These are phyloP conservation scores for Naganishia vishniacii DNA, from an alignment of 768 basidiomycete species.

Conservation along the genomic window DNA sequence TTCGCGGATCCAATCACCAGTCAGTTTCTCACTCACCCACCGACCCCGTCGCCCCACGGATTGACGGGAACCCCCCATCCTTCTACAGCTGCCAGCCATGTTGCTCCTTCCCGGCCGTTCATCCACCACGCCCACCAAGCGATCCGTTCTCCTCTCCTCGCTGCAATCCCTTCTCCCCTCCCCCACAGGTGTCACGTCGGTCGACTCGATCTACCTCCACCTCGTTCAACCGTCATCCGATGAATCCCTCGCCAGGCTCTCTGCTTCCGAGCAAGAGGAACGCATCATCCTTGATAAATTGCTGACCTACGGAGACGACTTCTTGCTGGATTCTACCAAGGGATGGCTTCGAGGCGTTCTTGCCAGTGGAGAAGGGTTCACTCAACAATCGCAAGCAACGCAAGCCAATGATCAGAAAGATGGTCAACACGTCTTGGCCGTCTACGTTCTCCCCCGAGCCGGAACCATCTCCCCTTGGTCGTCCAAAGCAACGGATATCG, in stretches of 20 bases:
- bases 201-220: slow-evolving; percentile 83
- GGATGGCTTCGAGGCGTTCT: slow-evolving; percentile 42
- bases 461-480: slow-evolving; percentile 99
- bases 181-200: slow-evolving; percentile 52
- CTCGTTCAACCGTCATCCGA: slow-evolving; percentile 63
- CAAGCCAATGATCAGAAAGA: slow-evolving; percentile 29
- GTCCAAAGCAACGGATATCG: slow-evolving; percentile 95
- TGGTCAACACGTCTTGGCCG: slow-evolving; percentile 52
- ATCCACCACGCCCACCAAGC: slow-evolving; percentile 65
- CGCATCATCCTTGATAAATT: slow-evolving; percentile 63
- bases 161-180: slow-evolving; percentile 57
- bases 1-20: too few species aligned
- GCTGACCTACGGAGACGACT: slow-evolving; percentile 77
- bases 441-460: slow-evolving; percentile 72
- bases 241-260: slow-evolving; percentile 54
- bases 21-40: too few species aligned
- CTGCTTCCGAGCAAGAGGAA: slow-evolving; percentile 51
- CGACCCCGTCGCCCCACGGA: too few species aligned
- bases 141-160: slow-evolving; percentile 59
- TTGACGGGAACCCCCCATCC: not conserved
- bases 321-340: slow-evolving; percentile 36
- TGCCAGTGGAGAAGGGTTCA: slow-evolving; percentile 50
- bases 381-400: slow-evolving; percentile 45
- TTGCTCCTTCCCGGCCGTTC: slow-evolving; percentile 73
- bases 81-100: slow-evolving; percentile 53